Evolutionary conservation across 2,329 filamentous ascomycete genomes (phyloP), one percentile per base, ranked within the genome.

Genomic region (Cylindrodendrum hubeiense): DNA sequence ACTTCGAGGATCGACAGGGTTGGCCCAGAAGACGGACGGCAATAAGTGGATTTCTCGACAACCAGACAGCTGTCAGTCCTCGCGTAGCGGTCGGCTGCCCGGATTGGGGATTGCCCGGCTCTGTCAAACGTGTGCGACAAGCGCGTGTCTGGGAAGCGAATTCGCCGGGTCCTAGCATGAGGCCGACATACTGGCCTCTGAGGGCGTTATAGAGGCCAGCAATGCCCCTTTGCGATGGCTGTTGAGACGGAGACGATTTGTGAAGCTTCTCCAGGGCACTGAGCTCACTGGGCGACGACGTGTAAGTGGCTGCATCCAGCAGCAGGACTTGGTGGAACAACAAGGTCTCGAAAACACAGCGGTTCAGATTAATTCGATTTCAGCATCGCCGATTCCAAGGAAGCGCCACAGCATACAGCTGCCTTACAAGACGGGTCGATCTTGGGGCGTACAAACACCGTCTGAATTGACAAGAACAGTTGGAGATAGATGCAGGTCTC

Each of bases 1-100:
- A 72, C 68, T 74, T 74, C 72, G 72, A 74, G 68, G 46, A 63
- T 64, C 67, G 69, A 69, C 71, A 73, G 64, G 64, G 61, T 67
- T 69, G 61, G 64, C 68, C 71, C 71, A 56, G 55, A 43, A 39
- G 34, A 33, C 3, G 53, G 30, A 22, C 54, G 43, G 44, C 51
- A 65, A 67, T 67, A 72, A 65, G 60, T 63, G 67, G 60, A 59
- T 47, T 51, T 58, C 37, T 53, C 34, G 41, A 67, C 54, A 43
- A 26, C 33, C 43, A 68, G 61, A 63, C 62, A 65, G 33, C 61
- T 53, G 67, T 67, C 64, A 67, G 57, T 60, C 43, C 47, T 52
- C 54, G 56, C 60, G 49, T 68, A 61, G 50, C 62, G 64, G 52
- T 39, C 62, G 62, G 53, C 37, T 39, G n/a, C 60, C 64, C 67